A percentile compares a stretch with the other conserved stretches of the same genome.
Evolutionary conservation across 352 stramenopile species (phyloP).

Genomic region (Globisporangium polare): DNA sequence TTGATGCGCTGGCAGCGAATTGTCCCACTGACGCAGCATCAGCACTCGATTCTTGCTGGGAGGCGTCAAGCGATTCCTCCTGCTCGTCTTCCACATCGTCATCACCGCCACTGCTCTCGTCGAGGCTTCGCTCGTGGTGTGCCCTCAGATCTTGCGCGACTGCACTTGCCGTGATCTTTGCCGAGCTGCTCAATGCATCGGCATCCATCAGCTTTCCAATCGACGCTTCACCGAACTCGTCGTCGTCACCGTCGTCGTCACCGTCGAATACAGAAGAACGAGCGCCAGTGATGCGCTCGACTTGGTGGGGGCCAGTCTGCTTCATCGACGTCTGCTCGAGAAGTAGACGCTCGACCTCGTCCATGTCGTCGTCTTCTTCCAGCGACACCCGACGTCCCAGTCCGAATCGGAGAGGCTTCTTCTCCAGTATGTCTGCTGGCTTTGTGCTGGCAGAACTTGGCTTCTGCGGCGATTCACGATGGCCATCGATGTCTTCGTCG

Average conservation of each 20-base stretch:
- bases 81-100: not conserved
- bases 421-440: not conserved
- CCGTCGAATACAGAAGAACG: not conserved
- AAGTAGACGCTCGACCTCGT: conserved; percentile 27
- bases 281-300: not conserved
- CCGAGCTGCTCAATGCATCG: not conserved
- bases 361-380: conserved; percentile 29
- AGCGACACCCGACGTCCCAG: not conserved
- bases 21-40: not conserved
- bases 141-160: not conserved
- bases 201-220: not conserved
- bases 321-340: conserved; percentile 6
- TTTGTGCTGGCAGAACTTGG: not conserved
- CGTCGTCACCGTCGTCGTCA: not conserved
- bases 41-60: not conserved
- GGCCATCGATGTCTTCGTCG: not conserved
- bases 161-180: not conserved
- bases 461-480: not conserved
- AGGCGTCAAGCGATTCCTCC: not conserved
- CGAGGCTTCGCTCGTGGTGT: not conserved
- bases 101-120: not conserved
- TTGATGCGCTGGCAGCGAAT: not conserved
- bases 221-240: conserved; percentile 7
- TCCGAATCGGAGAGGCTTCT: not conserved
- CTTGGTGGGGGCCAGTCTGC: not conserved